Conservation (phyloP, 2,329 filamentous ascomycete species). For the Cladosporium sp. region DNA sequence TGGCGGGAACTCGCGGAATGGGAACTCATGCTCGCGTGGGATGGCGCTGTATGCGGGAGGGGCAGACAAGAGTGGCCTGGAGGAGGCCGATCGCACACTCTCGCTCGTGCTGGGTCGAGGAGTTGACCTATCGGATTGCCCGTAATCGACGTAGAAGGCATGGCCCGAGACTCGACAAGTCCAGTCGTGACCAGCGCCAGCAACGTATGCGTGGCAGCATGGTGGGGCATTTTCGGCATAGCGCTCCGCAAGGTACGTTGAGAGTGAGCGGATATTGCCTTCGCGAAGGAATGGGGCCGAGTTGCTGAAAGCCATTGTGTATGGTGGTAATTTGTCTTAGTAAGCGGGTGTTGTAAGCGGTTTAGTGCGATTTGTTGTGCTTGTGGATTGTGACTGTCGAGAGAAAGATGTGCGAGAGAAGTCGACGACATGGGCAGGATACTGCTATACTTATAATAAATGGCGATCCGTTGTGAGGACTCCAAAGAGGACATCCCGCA, state of each 20-base stretch:
- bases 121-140: not conserved
- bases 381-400: not conserved
- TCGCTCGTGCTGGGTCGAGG: not conserved
- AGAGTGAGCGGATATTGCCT: not conserved
- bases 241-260: not conserved
- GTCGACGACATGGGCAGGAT: not conserved
- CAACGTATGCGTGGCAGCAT: not conserved
- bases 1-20: not conserved
- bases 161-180: not conserved
- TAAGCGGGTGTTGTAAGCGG: conserved; percentile 1
- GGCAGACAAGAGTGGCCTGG: not conserved
- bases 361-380: not conserved
- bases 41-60: not conserved
- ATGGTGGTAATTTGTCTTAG: not conserved
- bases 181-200: conserved; percentile 1
- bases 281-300: not conserved
- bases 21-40: not conserved
- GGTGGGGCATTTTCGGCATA: not conserved
- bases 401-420: not conserved
- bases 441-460: not conserved
- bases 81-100: not conserved
- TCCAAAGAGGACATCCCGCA: not conserved
- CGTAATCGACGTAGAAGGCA: conserved; percentile 1
- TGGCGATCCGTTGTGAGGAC: not conserved
- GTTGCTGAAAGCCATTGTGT: conserved; percentile 1